Evolutionary conservation across 2,329 filamentous ascomycete genomes (phyloP), one percentile per base, ranked within the genome.

Genomic region (Hypoxylon sp.): DNA sequence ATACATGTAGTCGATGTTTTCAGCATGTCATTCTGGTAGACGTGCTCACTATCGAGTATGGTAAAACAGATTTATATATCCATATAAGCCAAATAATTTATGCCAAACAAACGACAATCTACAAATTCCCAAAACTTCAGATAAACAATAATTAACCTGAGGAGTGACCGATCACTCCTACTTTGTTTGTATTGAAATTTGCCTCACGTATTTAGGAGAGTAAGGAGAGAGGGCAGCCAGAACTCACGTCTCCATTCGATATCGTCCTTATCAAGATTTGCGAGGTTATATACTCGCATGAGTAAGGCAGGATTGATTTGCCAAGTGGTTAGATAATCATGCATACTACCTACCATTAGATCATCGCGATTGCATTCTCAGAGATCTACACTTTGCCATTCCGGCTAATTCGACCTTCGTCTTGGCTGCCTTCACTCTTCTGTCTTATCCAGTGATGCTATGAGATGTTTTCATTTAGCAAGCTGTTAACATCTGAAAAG

Each of bases 371-470:
- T 52, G 21, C 30, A 25, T 28, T 10, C 55, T 45, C 46, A 51
- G 25, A 32, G 66, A 71, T 69, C 69, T 69, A 51, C 69, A 71
- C 69, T 71, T 71, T 71, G 56, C 69, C 69, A 63, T 67, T 63
- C 41, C 63, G 69, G 69, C 69, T 71, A 69, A 69, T 67, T 63
- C 60, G 19, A 41, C 23, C 13, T 60, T 67, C 46, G 60, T 51
- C 63, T 67, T 70, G 59, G 62, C 68, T 55, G n/a, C 52, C 60
- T 56, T 51, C 41, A 45, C 17, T 58, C 43, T 53, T 48, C 23
- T 49, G 43, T 46, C 51, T 57, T 28, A 59, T 58, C 36, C 43
- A 56, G 32, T 57, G 21, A 45, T 32, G 13, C 38, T 11, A 34
- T 28, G 25, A 32, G n/a, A 56, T 19, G 21, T 28, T 51, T 46